Evolutionary conservation across 345 rosid species (phyloP).

Genomic region (Hevea brasiliensis): DNA sequence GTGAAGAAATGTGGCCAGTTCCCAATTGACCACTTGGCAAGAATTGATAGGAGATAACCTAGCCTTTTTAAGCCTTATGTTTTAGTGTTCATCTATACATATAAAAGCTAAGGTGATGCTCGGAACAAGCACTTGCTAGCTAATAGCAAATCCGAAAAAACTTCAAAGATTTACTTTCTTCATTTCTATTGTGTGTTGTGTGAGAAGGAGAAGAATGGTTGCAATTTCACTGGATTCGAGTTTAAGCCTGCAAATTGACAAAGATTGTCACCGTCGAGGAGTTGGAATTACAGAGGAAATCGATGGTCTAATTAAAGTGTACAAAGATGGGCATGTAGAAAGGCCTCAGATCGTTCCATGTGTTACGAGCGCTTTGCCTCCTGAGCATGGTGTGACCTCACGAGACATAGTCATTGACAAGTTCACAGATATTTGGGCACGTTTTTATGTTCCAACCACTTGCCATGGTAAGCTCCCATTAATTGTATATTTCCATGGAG

Average conservation of each 20-base stretch:
- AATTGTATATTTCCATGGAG: slow-evolving; percentile 32
- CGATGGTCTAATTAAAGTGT: slow-evolving; percentile 63
- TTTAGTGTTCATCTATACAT: slow-evolving; percentile 9
- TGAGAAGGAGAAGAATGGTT: slow-evolving; percentile 37
- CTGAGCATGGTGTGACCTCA: slow-evolving; percentile 48
- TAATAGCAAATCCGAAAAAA: too few relatives aligned
- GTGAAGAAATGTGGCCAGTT: slow-evolving; percentile 29
- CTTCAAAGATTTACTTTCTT: neutral
- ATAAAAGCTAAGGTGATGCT: neutral
- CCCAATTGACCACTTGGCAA: slow-evolving; percentile 29
- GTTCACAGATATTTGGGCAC: slow-evolving; percentile 58
- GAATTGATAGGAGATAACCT: neutral
- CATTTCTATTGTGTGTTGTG: too few relatives aligned
- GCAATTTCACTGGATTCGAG: slow-evolving; percentile 38
- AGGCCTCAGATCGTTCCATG: slow-evolving; percentile 49
- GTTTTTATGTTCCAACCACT: slow-evolving; percentile 52
- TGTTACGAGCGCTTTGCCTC: slow-evolving; percentile 42
- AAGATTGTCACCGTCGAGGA: slow-evolving; percentile 42
- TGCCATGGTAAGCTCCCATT: slow-evolving; percentile 22
- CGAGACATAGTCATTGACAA: slow-evolving; percentile 52
- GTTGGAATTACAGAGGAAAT: slow-evolving; percentile 47
- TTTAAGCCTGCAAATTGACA: slow-evolving; percentile 28
- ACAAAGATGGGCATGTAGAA: slow-evolving; percentile 66
- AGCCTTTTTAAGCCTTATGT: slow-evolving; percentile 4
- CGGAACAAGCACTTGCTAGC: neutral